These are phyloP conservation scores for Pseudoperonospora humuli DNA, from an alignment of 352 stramenopile species.

Conservation along the genomic window DNA sequence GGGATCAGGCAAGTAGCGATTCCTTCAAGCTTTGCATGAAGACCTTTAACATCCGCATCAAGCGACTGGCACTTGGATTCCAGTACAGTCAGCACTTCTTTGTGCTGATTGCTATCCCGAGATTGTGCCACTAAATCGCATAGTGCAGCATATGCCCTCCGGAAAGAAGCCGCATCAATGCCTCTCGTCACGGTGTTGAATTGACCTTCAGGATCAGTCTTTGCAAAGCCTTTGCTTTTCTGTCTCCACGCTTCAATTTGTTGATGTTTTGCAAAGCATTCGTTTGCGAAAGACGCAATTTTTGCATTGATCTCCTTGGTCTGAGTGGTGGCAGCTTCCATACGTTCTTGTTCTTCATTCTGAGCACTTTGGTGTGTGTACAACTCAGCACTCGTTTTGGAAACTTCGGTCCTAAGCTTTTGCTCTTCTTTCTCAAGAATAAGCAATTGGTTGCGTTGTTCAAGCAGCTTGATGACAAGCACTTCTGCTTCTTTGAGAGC, in stretches of 20 bases:
- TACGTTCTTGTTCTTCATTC: constrained; percentile 2
- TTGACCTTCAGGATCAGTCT: constrained; percentile 3
- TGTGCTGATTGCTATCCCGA: constrained; percentile 6
- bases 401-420: constrained; percentile 8
- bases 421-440: constrained; percentile 26
- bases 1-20: constrained; percentile 26
- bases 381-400: constrained; percentile 7
- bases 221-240: constrained; percentile 22
- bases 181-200: constrained; percentile 7
- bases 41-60: constrained; percentile 26
- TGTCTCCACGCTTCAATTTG: constrained; percentile 40
- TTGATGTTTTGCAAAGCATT: constrained; percentile 41
- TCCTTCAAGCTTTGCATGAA: constrained; percentile 21
- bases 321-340: constrained; percentile 2
- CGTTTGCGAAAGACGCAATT: constrained; percentile 30
- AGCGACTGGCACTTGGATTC: constrained; percentile 22
- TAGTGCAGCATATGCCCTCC: constrained; percentile 9
- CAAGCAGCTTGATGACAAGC: constrained; percentile 15
- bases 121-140: constrained; percentile 7
- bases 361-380: constrained; percentile 1
- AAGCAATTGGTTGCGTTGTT: constrained; percentile 11
- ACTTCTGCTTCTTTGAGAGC: constrained; percentile 12
- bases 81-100: constrained; percentile 19
- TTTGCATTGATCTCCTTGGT: constrained; percentile 8
- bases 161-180: constrained; percentile 22